phyloP scores from a whole-genome alignment of 2,329 filamentous ascomycete species.

The Coleophoma crateriformis region DNA sequence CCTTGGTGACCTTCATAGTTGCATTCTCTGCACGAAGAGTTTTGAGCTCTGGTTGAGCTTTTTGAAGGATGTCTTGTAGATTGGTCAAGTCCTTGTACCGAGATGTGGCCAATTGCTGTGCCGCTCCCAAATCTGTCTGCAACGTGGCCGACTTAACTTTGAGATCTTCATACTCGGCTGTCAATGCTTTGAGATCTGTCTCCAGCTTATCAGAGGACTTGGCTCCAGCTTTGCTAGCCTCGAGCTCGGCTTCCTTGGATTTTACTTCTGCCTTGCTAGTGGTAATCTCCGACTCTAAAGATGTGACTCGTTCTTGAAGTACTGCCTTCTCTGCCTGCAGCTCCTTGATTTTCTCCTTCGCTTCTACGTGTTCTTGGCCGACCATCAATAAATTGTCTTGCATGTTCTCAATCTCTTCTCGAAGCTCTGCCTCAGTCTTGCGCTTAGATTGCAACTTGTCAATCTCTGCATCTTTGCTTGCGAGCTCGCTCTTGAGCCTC shows the following conservation, averaged over 20 bases:
- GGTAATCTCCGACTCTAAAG: conserved; percentile 66
- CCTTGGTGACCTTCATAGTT: conserved; percentile 67
- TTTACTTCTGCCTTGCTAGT: conserved; percentile 22
- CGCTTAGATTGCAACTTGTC: conserved; percentile 64
- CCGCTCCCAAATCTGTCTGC: conserved; percentile 78
- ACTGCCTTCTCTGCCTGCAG: conserved; percentile 63
- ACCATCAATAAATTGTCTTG: conserved; percentile 74
- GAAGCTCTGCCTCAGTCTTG: conserved; percentile 70
- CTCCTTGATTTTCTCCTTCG: conserved; percentile 70
- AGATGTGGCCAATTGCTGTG: conserved; percentile 78
- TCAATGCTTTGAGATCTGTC: conserved; percentile 30
- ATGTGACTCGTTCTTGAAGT: conserved; percentile 57
- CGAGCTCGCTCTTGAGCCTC: conserved; percentile 21
- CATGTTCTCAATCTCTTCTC: conserved; percentile 81
- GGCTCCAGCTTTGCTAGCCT: conserved; percentile 22
- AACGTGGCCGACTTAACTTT: conserved; percentile 64
- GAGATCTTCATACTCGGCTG: conserved; percentile 57
- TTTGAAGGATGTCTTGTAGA: conserved; percentile 72
- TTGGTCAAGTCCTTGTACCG: conserved; percentile 86
- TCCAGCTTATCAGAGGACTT: conserved; percentile 21
- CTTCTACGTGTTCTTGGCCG: conserved; percentile 78
- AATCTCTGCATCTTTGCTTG: conserved; percentile 55
- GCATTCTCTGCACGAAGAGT: conserved; percentile 71
- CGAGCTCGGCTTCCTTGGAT: conserved; percentile 64
- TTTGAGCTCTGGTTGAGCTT: conserved; percentile 80